A percentile compares a stretch with the other conserved stretches of the same genome.
Evolutionary conservation across 1,284 basidiomycete genomes (phyloP).

Genomic region (Porodaedalea pini): DNA sequence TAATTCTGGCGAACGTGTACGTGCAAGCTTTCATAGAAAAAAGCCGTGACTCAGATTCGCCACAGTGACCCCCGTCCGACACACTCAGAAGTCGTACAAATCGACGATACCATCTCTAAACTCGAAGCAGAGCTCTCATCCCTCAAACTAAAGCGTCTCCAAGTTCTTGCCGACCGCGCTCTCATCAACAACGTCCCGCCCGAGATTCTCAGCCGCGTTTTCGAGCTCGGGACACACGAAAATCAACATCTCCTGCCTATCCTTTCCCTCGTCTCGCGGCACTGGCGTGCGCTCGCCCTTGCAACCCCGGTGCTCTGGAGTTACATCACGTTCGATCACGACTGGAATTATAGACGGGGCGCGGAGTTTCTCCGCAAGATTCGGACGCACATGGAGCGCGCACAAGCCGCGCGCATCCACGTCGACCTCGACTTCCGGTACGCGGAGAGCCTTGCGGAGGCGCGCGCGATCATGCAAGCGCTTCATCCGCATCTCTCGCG

Average conservation of each 20-base stretch:
- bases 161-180: conserved; percentile 29
- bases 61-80: conserved; percentile 26
- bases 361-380: conserved; percentile 30
- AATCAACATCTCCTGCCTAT: conserved; percentile 25
- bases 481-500: conserved; percentile 31
- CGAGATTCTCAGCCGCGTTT: conserved; percentile 34
- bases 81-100: conserved; percentile 27
- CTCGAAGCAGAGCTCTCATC: conserved; percentile 28
- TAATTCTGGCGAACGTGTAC: not conserved
- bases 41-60: not conserved
- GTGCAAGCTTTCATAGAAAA: not conserved
- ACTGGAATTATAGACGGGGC: conserved; percentile 28
- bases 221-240: conserved; percentile 34
- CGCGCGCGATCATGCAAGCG: conserved; percentile 28
- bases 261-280: conserved; percentile 30
- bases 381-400: conserved; percentile 28
- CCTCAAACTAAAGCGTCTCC: conserved; percentile 26
- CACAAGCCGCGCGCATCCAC: conserved; percentile 30
- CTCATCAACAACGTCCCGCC: conserved; percentile 32
- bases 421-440: conserved; percentile 32
- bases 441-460: conserved; percentile 26
- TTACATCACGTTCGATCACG: conserved; percentile 31
- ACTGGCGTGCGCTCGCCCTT: conserved; percentile 30
- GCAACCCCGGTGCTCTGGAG: conserved; percentile 32
- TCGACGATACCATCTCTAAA: conserved; percentile 29